phyloP scores from a whole-genome alignment of 352 stramenopile species.

The Globisporangium barbulae region DNA sequence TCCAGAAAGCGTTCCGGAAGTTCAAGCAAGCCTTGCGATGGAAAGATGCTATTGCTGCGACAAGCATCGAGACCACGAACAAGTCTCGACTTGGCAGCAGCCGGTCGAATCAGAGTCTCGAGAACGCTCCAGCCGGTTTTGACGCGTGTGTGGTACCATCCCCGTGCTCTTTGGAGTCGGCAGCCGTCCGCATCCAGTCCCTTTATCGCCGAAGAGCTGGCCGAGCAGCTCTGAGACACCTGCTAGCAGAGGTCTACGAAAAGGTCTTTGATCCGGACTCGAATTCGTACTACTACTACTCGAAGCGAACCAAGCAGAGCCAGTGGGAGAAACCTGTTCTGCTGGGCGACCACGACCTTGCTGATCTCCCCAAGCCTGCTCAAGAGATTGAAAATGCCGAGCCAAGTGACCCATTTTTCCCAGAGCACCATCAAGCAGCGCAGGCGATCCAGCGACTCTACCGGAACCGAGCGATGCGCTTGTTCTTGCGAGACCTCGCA shows the following conservation, averaged over 20 bases:
- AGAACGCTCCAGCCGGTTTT: not conserved
- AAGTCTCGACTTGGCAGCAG: not conserved
- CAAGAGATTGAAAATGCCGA: not conserved
- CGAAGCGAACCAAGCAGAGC: conserved; percentile 25
- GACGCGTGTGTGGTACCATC: not conserved
- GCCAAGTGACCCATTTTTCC: not conserved
- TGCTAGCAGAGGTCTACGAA: conserved; percentile 20
- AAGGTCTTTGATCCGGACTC: conserved; percentile 34
- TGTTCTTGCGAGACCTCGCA: conserved; percentile 37
- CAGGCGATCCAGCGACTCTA: conserved; percentile 36
- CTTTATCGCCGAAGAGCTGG: conserved; percentile 1
- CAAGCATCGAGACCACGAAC: not conserved
- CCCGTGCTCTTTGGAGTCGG: not conserved
- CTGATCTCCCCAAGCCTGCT: not conserved
- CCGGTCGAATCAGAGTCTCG: not conserved
- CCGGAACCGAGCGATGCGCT: conserved; percentile 27
- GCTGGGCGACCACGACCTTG: conserved; percentile 3
- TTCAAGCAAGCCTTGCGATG: not conserved
- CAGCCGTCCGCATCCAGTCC: conserved; percentile 3
- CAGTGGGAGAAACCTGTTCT: conserved; percentile 31
- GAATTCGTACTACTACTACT: conserved; percentile 30
- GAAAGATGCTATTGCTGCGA: not conserved
- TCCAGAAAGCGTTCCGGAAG: not conserved
- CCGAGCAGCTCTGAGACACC: not conserved
- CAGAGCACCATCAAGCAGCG: conserved; percentile 19